A percentile compares a stretch with the other conserved stretches of the same genome.
These are phyloP conservation scores for Lactifluus volemus DNA, from an alignment of 768 basidiomycete genomes.

Conservation along the genomic window DNA sequence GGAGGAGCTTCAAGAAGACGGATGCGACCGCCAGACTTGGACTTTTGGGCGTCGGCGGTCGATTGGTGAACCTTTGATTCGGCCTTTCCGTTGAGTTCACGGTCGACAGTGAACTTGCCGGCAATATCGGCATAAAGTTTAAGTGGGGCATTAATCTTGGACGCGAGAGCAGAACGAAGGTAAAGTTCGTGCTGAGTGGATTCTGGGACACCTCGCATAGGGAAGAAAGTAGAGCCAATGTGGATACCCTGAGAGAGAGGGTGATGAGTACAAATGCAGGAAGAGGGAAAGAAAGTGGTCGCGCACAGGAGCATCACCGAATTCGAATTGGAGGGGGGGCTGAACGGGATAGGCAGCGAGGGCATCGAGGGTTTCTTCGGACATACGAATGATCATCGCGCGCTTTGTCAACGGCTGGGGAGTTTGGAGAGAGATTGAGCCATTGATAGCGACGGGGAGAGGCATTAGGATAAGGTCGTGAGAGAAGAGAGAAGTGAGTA, in stretches of 20 bases:
- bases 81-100: slow-evolving; percentile 42
- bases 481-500: neutral
- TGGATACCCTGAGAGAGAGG: slow-evolving; percentile 34
- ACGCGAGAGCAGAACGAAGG: slow-evolving; percentile 48
- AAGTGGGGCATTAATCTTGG: slow-evolving; percentile 54
- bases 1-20: slow-evolving; percentile 35
- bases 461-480: slow-evolving; percentile 40
- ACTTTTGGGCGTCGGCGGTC: slow-evolving; percentile 33
- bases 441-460: slow-evolving; percentile 40
- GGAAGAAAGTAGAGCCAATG: slow-evolving; percentile 57
- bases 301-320: slow-evolving; percentile 52
- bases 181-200: slow-evolving; percentile 61
- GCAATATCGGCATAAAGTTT: slow-evolving; percentile 66
- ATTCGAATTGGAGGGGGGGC: slow-evolving; percentile 48
- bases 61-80: slow-evolving; percentile 34
- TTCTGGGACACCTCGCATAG: slow-evolving; percentile 48
- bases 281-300: neutral
- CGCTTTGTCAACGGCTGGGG: slow-evolving; percentile 55
- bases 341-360: slow-evolving; percentile 42
- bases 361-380: slow-evolving; percentile 61
- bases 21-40: slow-evolving; percentile 38
- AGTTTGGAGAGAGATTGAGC: slow-evolving; percentile 47
- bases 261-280: neutral
- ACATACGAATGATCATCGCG: slow-evolving; percentile 70
- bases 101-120: slow-evolving; percentile 63